phyloP scores from a whole-genome alignment of 129 eudicot species.

The Helianthus tuberosus region DNA sequence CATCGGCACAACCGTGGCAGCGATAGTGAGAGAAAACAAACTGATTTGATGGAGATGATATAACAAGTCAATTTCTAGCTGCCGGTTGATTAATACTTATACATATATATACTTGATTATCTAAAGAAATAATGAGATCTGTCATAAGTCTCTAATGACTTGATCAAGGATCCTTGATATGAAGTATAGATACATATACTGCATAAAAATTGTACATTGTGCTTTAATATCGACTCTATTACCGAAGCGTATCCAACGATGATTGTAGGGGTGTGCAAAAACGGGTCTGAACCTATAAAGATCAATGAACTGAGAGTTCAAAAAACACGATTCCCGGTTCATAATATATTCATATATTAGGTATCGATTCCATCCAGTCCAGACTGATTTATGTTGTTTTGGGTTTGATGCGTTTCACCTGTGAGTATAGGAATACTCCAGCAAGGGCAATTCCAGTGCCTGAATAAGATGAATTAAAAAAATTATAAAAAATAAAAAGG shows the following conservation, averaged over 20 bases:
- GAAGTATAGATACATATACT: conserved; percentile 1
- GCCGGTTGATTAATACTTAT: neutral
- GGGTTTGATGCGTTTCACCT: conserved; percentile 72
- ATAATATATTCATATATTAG: conserved; percentile 1
- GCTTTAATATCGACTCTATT: neutral
- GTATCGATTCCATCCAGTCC: neutral
- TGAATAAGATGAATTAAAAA: conserved; percentile 16
- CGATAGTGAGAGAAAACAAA: conserved; percentile 38
- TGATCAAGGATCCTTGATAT: neutral
- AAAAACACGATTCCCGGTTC: neutral
- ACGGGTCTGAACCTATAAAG: neutral
- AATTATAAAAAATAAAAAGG: neutral
- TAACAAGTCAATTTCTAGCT: conserved; percentile 33
- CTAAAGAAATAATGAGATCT: conserved; percentile 4
- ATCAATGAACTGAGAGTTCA: neutral
- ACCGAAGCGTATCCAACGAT: neutral
- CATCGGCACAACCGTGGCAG: neutral
- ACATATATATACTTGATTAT: neutral
- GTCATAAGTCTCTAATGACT: neutral
- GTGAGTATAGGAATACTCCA: conserved; percentile 93
- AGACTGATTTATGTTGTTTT: conserved; percentile 47
- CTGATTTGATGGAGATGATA: conserved; percentile 47
- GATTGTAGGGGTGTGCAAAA: neutral
- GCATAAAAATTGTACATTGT: conserved; percentile 12
- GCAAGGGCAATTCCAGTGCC: conserved; percentile 97